These are phyloP conservation scores for Parmelia sp. DNA, from an alignment of 495 filamentous ascomycete species.

Conservation along the genomic window DNA sequence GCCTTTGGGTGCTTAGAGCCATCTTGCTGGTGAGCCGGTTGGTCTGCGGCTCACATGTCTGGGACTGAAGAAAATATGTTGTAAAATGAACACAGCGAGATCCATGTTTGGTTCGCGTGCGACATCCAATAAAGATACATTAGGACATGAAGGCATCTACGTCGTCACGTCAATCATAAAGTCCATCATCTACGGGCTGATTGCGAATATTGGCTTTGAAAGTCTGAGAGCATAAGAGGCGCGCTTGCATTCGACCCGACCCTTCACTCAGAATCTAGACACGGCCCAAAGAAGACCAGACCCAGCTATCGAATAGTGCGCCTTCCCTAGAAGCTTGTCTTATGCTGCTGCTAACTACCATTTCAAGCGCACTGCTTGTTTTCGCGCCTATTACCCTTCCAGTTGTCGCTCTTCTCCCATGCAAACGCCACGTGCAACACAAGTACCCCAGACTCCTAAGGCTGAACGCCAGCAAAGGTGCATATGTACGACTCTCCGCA, in stretches of 20 bases:
- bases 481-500: neutral
- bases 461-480: neutral
- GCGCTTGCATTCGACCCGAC: neutral
- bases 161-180: no score
- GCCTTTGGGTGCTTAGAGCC: no score
- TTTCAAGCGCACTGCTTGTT: conserved; percentile 1
- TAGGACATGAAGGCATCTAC: no score
- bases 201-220: neutral
- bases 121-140: no score
- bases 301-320: conserved; percentile 5
- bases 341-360: neutral
- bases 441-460: neutral
- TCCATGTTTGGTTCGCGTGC: no score
- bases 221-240: neutral
- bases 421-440: conserved; percentile 1
- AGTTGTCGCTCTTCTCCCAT: neutral
- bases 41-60: no score
- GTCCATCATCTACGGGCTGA: no score
- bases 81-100: no score
- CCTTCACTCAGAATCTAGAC: neutral
- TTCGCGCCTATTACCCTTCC: neutral
- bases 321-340: neutral
- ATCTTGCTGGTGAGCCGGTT: no score
- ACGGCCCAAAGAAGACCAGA: conserved; percentile 2
- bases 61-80: no score